Conservation (phyloP, 2,329 filamentous ascomycete species). For the Coniochaeta prunicola region DNA sequence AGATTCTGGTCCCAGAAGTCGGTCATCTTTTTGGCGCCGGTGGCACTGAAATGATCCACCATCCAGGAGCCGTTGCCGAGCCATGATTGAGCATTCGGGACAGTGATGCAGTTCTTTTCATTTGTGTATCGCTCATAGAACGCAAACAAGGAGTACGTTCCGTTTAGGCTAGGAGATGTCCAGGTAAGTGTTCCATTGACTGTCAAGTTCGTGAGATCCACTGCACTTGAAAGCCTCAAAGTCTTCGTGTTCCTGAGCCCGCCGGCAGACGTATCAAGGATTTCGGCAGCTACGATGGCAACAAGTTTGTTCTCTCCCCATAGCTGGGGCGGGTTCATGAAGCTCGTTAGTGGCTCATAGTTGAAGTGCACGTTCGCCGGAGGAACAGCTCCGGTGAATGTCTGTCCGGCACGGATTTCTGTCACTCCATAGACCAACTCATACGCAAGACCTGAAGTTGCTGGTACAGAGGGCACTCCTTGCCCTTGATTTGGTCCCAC, state of each 20-base stretch:
- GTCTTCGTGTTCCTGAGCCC: constrained; percentile 1
- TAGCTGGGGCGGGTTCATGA: constrained; percentile 13
- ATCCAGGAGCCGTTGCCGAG: constrained; percentile 18
- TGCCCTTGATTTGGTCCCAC: constrained; percentile 15
- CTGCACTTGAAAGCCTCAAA: constrained; percentile 6
- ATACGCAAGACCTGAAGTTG: constrained; percentile 11
- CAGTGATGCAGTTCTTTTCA: constrained; percentile 12
- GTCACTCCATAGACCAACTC: constrained; percentile 12
- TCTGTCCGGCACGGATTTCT: constrained; percentile 1
- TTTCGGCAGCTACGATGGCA: constrained; percentile 12
- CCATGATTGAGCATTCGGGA: constrained; percentile 6
- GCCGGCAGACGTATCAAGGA: background rate
- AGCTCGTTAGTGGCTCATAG: constrained; percentile 7
- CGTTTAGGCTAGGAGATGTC: constrained; percentile 4
- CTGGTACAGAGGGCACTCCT: constrained; percentile 14
- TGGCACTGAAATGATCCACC: constrained; percentile 17
- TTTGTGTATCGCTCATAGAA: constrained; percentile 16
- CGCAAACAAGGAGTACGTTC: constrained; percentile 7
- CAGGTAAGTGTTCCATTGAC: constrained; percentile 6
- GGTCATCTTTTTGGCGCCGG: constrained; percentile 15
- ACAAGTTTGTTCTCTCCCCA: constrained; percentile 14
- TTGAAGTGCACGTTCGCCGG: constrained; percentile 10
- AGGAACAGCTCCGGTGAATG: constrained; percentile 6
- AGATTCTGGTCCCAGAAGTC: constrained; percentile 17
- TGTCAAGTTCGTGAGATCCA: constrained; percentile 10